These are phyloP conservation scores for Borovskyia barvae DNA, from an alignment of 208 protist genomes.

Conservation along the genomic window DNA sequence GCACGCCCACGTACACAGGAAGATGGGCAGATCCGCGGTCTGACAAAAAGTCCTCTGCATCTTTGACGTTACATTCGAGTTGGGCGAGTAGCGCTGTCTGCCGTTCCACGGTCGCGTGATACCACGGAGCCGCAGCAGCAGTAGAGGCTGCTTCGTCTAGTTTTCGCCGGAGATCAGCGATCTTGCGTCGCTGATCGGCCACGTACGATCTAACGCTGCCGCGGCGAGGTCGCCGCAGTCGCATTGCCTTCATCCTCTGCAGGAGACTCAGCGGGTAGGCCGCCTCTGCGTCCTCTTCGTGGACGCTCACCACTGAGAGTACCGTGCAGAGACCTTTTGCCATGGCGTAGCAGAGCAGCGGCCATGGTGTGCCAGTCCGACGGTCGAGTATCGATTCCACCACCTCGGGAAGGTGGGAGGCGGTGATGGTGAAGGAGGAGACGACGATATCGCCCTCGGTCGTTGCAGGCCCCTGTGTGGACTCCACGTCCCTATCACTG, in stretches of 20 bases:
- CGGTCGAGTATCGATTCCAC: slow-evolving; percentile 38
- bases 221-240: slow-evolving; percentile 23
- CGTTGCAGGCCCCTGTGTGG: no score
- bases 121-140: not conserved
- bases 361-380: slow-evolving; percentile 35
- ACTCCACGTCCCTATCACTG: no score
- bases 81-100: slow-evolving; percentile 24
- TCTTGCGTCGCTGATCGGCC: slow-evolving; percentile 17
- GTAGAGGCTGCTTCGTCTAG: slow-evolving; percentile 1
- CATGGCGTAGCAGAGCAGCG: slow-evolving; percentile 39
- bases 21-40: slow-evolving; percentile 22
- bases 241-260: slow-evolving; percentile 29
- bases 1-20: slow-evolving; percentile 27
- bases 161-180: slow-evolving; percentile 21
- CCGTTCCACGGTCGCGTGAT: slow-evolving; percentile 24
- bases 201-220: slow-evolving; percentile 38
- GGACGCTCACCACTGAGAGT: slow-evolving; percentile 18
- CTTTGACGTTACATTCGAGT: slow-evolving; percentile 22
- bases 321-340: slow-evolving; percentile 43
- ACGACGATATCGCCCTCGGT: slow-evolving; percentile 31
- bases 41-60: slow-evolving; percentile 31
- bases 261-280: slow-evolving; percentile 36
- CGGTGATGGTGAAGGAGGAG: slow-evolving; percentile 39
- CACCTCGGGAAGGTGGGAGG: slow-evolving; percentile 12
- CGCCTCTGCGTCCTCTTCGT: slow-evolving; percentile 41